These are phyloP conservation scores for Aspergillus sp. DNA, from an alignment of 2,329 filamentous ascomycete genomes.

Conservation along the genomic window DNA sequence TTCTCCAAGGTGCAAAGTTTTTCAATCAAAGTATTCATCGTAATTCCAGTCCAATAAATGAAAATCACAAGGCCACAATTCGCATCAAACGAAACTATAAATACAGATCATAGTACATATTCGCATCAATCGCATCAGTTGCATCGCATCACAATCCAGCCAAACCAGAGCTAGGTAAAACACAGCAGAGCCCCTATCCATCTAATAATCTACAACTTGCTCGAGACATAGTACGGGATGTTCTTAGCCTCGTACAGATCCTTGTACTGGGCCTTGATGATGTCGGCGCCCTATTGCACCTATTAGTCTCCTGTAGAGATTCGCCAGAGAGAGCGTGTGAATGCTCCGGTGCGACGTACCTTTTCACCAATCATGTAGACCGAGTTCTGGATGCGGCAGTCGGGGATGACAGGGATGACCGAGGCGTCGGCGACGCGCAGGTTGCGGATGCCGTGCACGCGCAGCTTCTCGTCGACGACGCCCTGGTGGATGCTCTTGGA, in stretches of 20 bases:
- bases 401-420: constrained; percentile 58
- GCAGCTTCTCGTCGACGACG: constrained; percentile 48
- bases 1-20: no score
- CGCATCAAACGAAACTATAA: background rate
- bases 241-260: constrained; percentile 27
- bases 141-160: background rate
- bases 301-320: no score
- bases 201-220: background rate
- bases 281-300: constrained; percentile 25
- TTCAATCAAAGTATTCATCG: no score
- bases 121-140: background rate
- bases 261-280: constrained; percentile 33
- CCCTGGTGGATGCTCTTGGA: constrained; percentile 49
- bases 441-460: constrained; percentile 58
- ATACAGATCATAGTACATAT: background rate
- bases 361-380: constrained; percentile 66
- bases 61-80: background rate
- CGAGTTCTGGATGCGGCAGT: constrained; percentile 64
- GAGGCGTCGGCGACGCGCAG: constrained; percentile 62
- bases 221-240: background rate
- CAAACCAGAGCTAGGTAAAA: background rate
- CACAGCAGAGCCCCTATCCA: no score
- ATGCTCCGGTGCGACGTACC: constrained; percentile 3
- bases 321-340: background rate
- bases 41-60: no score